phyloP scores from a whole-genome alignment of 2,329 filamentous ascomycete species.

The Purpureocillium takamizusanense region DNA sequence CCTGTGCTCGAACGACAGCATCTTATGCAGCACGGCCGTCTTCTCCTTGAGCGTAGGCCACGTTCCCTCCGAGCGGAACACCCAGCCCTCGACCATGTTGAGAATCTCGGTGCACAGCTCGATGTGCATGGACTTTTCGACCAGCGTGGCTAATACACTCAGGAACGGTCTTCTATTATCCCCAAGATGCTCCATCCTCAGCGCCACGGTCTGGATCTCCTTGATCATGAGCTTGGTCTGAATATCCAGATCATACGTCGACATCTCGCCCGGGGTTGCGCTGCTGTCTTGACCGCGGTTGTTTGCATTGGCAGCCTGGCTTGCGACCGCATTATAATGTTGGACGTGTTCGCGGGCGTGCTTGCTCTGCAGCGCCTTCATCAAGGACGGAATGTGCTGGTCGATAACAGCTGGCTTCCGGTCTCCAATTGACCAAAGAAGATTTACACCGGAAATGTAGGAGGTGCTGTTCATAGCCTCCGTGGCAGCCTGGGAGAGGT shows the following conservation, averaged over 20 bases:
- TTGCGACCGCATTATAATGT: constrained; percentile 53
- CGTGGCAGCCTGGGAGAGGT: constrained; percentile 75
- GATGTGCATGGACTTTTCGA: constrained; percentile 87
- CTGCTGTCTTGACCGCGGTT: constrained; percentile 43
- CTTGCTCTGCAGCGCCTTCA: constrained; percentile 90
- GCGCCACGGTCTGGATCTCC: constrained; percentile 83
- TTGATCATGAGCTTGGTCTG: constrained; percentile 89
- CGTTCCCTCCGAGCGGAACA: constrained; percentile 89
- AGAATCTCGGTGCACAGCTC: constrained; percentile 86
- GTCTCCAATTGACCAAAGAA: constrained; percentile 83
- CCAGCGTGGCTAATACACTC: constrained; percentile 86
- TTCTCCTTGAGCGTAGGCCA: constrained; percentile 98
- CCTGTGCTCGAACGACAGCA: constrained; percentile 89
- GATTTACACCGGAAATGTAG: constrained; percentile 83
- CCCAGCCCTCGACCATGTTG: constrained; percentile 89
- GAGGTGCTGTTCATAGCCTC: constrained; percentile 76
- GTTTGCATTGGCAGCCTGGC: constrained; percentile 34
- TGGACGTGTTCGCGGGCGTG: constrained; percentile 88
- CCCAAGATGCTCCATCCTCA: constrained; percentile 85
- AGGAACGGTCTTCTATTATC: constrained; percentile 90
- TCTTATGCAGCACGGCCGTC: constrained; percentile 97
- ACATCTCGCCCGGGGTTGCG: constrained; percentile 46
- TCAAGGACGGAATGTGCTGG: constrained; percentile 74
- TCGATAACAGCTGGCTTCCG: constrained; percentile 83
- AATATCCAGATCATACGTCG: constrained; percentile 73